Evolutionary conservation across 1,284 basidiomycete species (phyloP), one percentile per base, ranked within the genome.

Genomic region (Paramarasmius palmivorus): DNA sequence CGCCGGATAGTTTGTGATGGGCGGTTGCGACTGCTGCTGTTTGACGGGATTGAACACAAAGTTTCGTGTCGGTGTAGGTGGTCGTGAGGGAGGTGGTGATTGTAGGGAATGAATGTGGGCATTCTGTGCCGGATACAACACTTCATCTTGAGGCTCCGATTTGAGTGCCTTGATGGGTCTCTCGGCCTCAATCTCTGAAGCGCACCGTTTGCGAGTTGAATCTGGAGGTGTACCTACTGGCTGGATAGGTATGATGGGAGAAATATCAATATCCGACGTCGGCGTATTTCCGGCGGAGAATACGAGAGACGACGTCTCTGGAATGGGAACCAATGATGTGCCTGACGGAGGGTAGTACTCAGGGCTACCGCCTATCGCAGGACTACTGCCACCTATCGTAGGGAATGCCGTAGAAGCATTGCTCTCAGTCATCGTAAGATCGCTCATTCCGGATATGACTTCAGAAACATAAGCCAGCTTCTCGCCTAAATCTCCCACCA

Each of bases 81-180:
- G 52, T 4, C 40, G 47, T 19, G 76, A 75, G n/a, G 72, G 63
- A n/a, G 74, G 74, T 7, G 66, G 66, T 10, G 72, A 72, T 53
- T 63, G 58, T 6, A 69, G 63, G 19, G 72, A 63, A 17, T 65
- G 54, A 8, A 65, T 56, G 12, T 70, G 57, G 64, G 56, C 19
- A 65, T 58, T 20, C 67, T 60, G 12, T 41, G 71, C 58, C 4
- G 72, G 52, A 56, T 35, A 42, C 32, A 52, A 63, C 19, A 65
- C 49, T 49, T 86, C 84, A 34, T 88, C 87, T 58, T 74, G 77
- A 22, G 86, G 84, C 60, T 89, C 86, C 57, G 84, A 73, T 69
- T 89, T 89, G 57, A 83, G 71, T 17, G 82, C 77, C 63, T 89
- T 89, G 48, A 82, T 72, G 36, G 73, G 78, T 19, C 86, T 78